Conservation (phyloP, 2,329 filamentous ascomycete species). For the Leptographium wingfieldii region DNA sequence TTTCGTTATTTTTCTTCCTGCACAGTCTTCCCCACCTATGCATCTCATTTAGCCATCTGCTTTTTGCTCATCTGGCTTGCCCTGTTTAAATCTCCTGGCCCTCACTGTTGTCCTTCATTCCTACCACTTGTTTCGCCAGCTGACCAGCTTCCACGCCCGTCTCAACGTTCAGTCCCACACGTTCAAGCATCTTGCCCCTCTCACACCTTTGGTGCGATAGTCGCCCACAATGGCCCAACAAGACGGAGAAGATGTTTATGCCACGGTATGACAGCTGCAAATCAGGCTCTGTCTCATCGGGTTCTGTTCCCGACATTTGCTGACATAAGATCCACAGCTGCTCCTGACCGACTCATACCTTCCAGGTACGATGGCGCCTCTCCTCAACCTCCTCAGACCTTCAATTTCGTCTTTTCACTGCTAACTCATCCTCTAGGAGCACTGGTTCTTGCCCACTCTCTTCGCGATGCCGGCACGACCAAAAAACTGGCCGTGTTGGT, state of each 20-base stretch:
- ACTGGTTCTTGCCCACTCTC: constrained; percentile 83
- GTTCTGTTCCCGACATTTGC: background rate
- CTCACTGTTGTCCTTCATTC: background rate
- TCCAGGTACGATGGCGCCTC: constrained; percentile 49
- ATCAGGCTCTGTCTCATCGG: background rate
- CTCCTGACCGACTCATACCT: constrained; percentile 86
- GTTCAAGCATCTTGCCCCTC: background rate
- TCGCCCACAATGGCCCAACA: constrained; percentile 22
- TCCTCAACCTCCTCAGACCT: constrained; percentile 2
- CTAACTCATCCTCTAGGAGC: constrained; percentile 48
- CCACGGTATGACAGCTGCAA: constrained; percentile 34
- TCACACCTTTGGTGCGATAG: background rate
- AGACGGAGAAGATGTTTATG: constrained; percentile 39
- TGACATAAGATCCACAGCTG: constrained; percentile 45
- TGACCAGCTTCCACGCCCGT: background rate
- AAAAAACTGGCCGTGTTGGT: constrained; percentile 79
- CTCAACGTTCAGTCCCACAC: background rate
- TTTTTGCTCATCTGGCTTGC: background rate
- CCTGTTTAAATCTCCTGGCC: background rate
- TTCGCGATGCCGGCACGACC: constrained; percentile 77
- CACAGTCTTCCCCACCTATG: constrained; percentile 12
- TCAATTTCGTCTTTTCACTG: constrained; percentile 2
- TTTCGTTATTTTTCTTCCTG: background rate
- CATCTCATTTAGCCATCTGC: background rate
- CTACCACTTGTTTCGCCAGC: background rate